These are phyloP conservation scores for Colletotrichum shisoi DNA, from an alignment of 2,329 filamentous ascomycete genomes.

Conservation along the genomic window DNA sequence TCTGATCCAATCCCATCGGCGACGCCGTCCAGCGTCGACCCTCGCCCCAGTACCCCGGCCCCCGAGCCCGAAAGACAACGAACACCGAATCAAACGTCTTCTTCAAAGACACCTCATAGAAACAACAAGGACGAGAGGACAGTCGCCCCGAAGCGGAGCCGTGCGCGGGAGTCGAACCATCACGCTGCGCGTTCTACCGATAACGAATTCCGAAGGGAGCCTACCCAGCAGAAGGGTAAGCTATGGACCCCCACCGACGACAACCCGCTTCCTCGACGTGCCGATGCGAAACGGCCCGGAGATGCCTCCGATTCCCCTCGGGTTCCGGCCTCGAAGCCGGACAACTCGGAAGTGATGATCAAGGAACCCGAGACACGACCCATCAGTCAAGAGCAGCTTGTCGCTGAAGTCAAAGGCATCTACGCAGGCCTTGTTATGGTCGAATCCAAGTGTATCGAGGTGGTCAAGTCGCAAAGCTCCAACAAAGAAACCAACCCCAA, in stretches of 20 bases:
- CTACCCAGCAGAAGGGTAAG: background rate
- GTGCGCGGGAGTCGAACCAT: background rate
- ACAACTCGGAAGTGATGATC: slow-evolving; percentile 4
- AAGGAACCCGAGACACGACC: slow-evolving; percentile 69
- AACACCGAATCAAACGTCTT: no score
- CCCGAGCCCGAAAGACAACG: no score
- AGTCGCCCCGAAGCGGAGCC: background rate
- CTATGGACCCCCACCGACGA: background rate
- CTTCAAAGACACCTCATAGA: background rate
- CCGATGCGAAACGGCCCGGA: background rate
- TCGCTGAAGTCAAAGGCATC: slow-evolving; percentile 82
- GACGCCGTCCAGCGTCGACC: no score
- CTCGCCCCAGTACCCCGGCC: no score
- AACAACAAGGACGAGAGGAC: background rate
- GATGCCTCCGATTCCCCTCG: background rate
- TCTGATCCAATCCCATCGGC: no score
- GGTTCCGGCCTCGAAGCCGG: background rate
- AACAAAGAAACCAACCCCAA: slow-evolving; percentile 52
- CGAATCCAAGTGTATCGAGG: slow-evolving; percentile 85
- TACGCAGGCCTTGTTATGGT: slow-evolving; percentile 87
- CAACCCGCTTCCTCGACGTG: background rate
- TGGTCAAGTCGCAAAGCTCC: slow-evolving; percentile 69
- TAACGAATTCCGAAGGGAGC: background rate
- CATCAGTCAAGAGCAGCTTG: slow-evolving; percentile 79
- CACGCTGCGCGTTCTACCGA: background rate